Conservation (phyloP, 2,329 filamentous ascomycete genomes). For the Diaporthe helianthi region DNA sequence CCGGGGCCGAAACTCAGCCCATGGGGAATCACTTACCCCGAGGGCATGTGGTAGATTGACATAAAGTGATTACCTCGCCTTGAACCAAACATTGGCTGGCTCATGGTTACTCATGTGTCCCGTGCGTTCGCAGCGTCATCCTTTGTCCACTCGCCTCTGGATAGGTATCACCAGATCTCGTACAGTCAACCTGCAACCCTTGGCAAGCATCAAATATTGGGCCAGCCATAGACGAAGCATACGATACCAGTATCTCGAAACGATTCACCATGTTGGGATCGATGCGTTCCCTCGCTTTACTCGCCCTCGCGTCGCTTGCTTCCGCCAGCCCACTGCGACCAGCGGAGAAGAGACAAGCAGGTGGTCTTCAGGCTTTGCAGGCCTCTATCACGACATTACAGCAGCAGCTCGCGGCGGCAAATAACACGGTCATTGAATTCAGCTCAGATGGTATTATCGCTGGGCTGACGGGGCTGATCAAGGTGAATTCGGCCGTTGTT, state of each 20-base stretch:
- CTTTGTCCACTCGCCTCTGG: neutral
- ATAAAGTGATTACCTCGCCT: constrained; percentile 18
- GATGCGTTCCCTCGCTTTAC: neutral
- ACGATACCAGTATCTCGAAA: neutral
- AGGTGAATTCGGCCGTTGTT: constrained; percentile 21
- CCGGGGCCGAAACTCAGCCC: neutral
- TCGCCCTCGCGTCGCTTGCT: constrained; percentile 8
- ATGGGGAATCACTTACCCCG: constrained; percentile 12
- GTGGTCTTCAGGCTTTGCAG: neutral
- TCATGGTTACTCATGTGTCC: neutral
- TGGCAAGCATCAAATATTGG: neutral
- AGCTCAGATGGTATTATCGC: neutral
- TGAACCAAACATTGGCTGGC: neutral
- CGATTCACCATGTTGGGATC: constrained; percentile 18
- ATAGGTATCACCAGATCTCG: neutral
- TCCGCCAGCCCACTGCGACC: neutral
- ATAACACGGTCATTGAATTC: constrained; percentile 13
- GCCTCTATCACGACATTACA: neutral
- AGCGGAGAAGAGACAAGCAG: neutral
- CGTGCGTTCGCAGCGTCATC: constrained; percentile 10
- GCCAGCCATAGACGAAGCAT: neutral
- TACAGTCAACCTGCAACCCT: neutral
- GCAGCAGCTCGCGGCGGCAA: constrained; percentile 3
- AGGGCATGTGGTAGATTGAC: neutral
- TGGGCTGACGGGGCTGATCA: constrained; percentile 17